Percentiles rank a stretch among this genome's conserved stretches.
Conservation (phyloP, 305 asterid genomes). For the Fraxinus dipetala region DNA sequence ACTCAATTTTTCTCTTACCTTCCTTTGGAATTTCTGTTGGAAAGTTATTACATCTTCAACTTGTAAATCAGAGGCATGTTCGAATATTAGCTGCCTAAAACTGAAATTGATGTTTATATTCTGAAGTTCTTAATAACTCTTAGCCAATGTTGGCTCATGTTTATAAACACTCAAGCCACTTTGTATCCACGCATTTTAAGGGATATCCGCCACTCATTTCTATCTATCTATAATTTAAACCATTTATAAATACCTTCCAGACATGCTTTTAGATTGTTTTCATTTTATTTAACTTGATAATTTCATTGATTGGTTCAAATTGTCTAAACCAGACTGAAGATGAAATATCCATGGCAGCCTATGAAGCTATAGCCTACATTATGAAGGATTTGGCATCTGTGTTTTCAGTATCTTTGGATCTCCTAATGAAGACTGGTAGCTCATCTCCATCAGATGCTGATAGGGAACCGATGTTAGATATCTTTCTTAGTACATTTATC, state of each 20-base stretch:
- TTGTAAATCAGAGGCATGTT: slow-evolving; percentile 67
- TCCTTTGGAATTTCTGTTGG: slow-evolving; percentile 84
- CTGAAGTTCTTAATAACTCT: slow-evolving; percentile 12
- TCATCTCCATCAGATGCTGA: slow-evolving; percentile 40
- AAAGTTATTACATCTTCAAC: slow-evolving; percentile 53
- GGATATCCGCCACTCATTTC: background rate
- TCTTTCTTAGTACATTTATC: slow-evolving; percentile 54
- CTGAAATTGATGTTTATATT: slow-evolving; percentile 16
- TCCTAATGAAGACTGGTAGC: slow-evolving; percentile 32
- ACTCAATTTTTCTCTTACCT: slow-evolving; percentile 44
- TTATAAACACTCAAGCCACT: background rate
- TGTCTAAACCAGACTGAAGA: slow-evolving; percentile 61
- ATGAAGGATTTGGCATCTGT: slow-evolving; percentile 50
- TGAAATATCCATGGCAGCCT: slow-evolving; percentile 71
- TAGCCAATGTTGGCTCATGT: background rate
- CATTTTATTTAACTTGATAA: slow-evolving; percentile 12
- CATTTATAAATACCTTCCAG: background rate
- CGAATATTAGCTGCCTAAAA: slow-evolving; percentile 11
- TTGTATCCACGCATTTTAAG: background rate
- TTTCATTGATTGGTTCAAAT: slow-evolving; percentile 15
- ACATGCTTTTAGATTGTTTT: background rate
- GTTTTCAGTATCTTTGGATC: slow-evolving; percentile 50
- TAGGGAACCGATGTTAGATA: slow-evolving; percentile 47
- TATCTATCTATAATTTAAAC: background rate
- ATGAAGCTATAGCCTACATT: slow-evolving; percentile 69